Evolutionary conservation across 2,329 filamentous ascomycete genomes (phyloP).

Genomic region (Aspergillus pseudoglaucus): DNA sequence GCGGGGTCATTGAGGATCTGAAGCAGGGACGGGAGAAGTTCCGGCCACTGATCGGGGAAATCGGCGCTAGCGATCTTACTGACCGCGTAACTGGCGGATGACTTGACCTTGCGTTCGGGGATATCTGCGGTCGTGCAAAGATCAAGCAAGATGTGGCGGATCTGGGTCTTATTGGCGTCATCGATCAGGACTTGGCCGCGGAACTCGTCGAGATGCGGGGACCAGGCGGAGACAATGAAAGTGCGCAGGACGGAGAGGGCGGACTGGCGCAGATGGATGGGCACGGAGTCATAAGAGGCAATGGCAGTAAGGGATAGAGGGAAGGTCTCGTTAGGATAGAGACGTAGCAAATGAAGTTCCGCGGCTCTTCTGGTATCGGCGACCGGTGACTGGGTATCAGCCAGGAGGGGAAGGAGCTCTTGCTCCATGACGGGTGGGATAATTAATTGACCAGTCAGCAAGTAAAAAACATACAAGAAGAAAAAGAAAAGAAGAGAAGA

Average conservation of each 20-base stretch:
- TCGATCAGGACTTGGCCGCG: conserved; percentile 61
- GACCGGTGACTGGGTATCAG: conserved; percentile 73
- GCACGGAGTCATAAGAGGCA: conserved; percentile 66
- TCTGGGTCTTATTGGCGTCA: conserved; percentile 65
- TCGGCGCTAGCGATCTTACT: conserved; percentile 92
- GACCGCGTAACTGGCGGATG: conserved; percentile 78
- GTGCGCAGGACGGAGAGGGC: conserved; percentile 73
- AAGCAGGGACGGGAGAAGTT: conserved; percentile 73
- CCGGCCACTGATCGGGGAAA: conserved; percentile 94
- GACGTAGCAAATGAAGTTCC: conserved; percentile 71
- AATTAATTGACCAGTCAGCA: background rate
- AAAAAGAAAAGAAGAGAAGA: conserved; percentile 3
- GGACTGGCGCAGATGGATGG: conserved; percentile 71
- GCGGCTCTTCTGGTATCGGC: conserved; percentile 76
- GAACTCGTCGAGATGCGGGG: conserved; percentile 64
- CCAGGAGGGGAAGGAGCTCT: conserved; percentile 80
- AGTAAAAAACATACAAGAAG: no score
- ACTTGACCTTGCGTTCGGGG: conserved; percentile 76
- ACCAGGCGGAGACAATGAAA: conserved; percentile 83
- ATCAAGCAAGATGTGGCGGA: conserved; percentile 69
- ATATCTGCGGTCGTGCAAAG: conserved; percentile 66
- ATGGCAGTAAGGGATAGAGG: conserved; percentile 75
- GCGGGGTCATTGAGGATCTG: conserved; percentile 60
- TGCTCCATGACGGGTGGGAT: conserved; percentile 64
- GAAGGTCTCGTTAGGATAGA: conserved; percentile 63